phyloP scores from a whole-genome alignment of 2,329 filamentous ascomycete species.

The Coniosporium tulheliwenetii region DNA sequence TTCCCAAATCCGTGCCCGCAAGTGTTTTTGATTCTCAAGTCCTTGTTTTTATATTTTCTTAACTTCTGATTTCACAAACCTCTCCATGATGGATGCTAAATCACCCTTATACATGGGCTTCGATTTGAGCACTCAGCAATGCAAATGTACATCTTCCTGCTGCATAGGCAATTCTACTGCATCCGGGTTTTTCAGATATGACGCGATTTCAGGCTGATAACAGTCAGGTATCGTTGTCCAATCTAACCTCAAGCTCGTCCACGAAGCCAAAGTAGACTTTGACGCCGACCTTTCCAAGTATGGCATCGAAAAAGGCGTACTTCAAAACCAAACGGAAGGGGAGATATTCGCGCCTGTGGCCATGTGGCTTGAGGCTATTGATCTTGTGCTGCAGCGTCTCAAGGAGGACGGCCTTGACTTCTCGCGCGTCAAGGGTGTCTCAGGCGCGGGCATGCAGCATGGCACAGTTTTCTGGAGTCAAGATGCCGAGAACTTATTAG shows the following conservation, averaged over 20 bases:
- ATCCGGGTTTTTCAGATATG: not conserved
- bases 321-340: slow-evolving; percentile 63
- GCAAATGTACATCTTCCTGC: slow-evolving; percentile 51
- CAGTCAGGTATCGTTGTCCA: slow-evolving; percentile 62
- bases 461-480: slow-evolving; percentile 88
- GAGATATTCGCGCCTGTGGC: slow-evolving; percentile 89
- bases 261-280: slow-evolving; percentile 88
- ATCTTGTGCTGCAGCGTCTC: slow-evolving; percentile 65
- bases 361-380: slow-evolving; percentile 86
- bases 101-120: slow-evolving; percentile 68
- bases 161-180: slow-evolving; percentile 1
- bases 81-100: not conserved
- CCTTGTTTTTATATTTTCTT: not conserved
- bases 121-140: slow-evolving; percentile 90
- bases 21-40: not conserved
- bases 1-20: not conserved
- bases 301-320: slow-evolving; percentile 74
- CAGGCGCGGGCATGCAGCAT: slow-evolving; percentile 91
- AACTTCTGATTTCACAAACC: not conserved
- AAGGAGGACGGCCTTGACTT: slow-evolving; percentile 57
- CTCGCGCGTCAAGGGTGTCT: slow-evolving; percentile 60
- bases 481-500: slow-evolving; percentile 50
- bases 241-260: slow-evolving; percentile 63
- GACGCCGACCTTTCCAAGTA: slow-evolving; percentile 61
- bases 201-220: slow-evolving; percentile 2